phyloP scores from a whole-genome alignment of 345 rosid genomes.

The Punica granatum region DNA sequence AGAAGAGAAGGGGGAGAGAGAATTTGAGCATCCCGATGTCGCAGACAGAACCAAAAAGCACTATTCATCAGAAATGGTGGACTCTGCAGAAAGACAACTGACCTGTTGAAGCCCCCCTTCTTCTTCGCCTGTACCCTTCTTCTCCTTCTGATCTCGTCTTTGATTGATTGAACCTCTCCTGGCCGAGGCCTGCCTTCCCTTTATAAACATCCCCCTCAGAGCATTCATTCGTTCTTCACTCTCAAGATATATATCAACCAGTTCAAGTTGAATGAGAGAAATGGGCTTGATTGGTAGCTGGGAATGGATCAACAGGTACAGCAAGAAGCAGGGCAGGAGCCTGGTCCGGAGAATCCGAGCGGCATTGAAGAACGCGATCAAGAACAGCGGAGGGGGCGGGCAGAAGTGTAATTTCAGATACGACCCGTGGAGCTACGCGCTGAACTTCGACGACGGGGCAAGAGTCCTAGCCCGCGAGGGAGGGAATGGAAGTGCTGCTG shows the following conservation, averaged over 20 bases:
- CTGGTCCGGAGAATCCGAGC: conserved; percentile 46
- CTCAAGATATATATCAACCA: no score
- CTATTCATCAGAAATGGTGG: not conserved
- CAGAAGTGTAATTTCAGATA: conserved; percentile 55
- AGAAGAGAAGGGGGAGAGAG: conserved; percentile 19
- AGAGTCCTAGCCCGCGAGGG: not conserved
- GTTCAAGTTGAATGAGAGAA: not conserved
- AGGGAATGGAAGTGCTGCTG: not conserved
- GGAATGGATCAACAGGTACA: conserved; percentile 19
- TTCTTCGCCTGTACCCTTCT: no score
- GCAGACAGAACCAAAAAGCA: not conserved
- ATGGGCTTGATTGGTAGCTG: conserved; percentile 18
- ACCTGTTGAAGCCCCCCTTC: not conserved
- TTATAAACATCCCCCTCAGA: no score
- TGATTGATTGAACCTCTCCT: not conserved
- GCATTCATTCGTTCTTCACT: no score
- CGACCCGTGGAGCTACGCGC: conserved; percentile 87
- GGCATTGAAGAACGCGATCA: conserved; percentile 39
- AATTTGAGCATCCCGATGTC: conserved; percentile 59
- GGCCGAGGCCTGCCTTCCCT: no score
- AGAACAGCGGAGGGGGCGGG: conserved; percentile 12
- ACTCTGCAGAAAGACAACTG: not conserved
- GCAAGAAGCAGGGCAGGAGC: conserved; percentile 37
- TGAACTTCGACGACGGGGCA: conserved; percentile 22
- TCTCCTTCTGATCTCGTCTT: not conserved